Evolutionary conservation across 2,329 filamentous ascomycete genomes (phyloP), one percentile per base, ranked within the genome.

Genomic region (Erysiphe pulchra): DNA sequence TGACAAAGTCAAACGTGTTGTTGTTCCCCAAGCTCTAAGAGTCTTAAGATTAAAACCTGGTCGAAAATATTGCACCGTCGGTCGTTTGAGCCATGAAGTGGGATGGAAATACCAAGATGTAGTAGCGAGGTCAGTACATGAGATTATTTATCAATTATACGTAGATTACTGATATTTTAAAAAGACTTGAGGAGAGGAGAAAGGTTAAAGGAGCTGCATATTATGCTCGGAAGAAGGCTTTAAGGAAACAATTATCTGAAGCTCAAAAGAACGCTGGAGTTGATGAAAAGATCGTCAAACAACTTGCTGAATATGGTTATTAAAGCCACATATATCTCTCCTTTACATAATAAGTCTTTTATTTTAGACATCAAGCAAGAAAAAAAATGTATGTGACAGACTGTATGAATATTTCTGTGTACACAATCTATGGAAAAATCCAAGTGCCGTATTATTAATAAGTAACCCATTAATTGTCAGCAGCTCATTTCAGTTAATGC

Each of bases 91-190:
- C 68, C 86, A 94, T 70, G 90, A 98, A 74, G 90, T 95, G 63
- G 90, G 90, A 71, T 98, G 90, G 90, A 98, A 98, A 74, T 95
- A 98, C 80, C 82, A 94, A 76, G 87, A 94, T 65, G 86, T 98
- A 63, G 90, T 98, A 70, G 80, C 79, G 62, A 85, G 83, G 86
- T 95, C 6, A 24, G 20, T 24, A 71, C 62, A 85, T 80, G 50
- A 17, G 13, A 37, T n/a, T 37, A 37, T 32, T 46, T n/a, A 30
- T 14, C 31, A 14, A n/a, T 43, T n/a, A 44, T 4, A 37, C 2
- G 10, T 20, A 44, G 14, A 34, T 18, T 46, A 38, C 50, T 57
- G 50, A 57, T 50, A 45, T 24, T 28, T 47, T 48, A 52, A 46
- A 45, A 61, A 95, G 90, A 70, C 77, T 98, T 63, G 90, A 98